Base-by-base conservation (phyloP, 169 alveolate genomes). In the Plasmodium yoelii region DNA sequence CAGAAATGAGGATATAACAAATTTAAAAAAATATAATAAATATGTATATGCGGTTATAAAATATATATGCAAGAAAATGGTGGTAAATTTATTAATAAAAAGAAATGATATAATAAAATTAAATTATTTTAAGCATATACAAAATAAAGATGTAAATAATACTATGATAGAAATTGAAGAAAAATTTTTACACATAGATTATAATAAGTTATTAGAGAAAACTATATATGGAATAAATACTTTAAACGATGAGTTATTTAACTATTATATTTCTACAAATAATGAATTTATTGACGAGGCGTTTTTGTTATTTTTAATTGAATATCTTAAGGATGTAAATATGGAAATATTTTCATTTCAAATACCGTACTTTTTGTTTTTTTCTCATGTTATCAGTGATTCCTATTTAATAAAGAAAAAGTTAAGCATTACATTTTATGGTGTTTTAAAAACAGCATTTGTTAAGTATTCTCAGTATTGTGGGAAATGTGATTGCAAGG, bases 41-140 rank as follows among this genome's bases (percentile, higher is more conserved):
- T 67, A 60, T 55, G 18, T 67, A 5, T 68, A 49, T 55, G n/a
- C n/a, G 7, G 56, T 67, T 46, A 46, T 80, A 49, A 80, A 80
- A 71, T 68, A 51, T 47, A 67, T 80, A 28, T 80, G 60, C 46
- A 80, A 80, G 60, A 46, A 80, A 61, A 22, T 80, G 24, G 13
- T 80, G 24, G 26, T 67, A 51, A 39, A 47, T 67, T 12, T 12
- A 9, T 19, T 80, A 49, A 80, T 6, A 57, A 8, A 39, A n/a
- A 56, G 71, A 26, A 68, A 80, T 57, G 90, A 80, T 3, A 56
- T 67, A 56, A 80, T 80, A 7, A 80, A 80, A 67, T 80, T 80
- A 5, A 80, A 80, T 51, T 53, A 67, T 18, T 80, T 60, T 80
- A 61, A 80, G 59, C 7, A 65, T 47, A 65, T 80, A 80, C 28